Evolutionary conservation across 2,329 filamentous ascomycete genomes (phyloP).

Genomic region (Penicillium sp.): DNA sequence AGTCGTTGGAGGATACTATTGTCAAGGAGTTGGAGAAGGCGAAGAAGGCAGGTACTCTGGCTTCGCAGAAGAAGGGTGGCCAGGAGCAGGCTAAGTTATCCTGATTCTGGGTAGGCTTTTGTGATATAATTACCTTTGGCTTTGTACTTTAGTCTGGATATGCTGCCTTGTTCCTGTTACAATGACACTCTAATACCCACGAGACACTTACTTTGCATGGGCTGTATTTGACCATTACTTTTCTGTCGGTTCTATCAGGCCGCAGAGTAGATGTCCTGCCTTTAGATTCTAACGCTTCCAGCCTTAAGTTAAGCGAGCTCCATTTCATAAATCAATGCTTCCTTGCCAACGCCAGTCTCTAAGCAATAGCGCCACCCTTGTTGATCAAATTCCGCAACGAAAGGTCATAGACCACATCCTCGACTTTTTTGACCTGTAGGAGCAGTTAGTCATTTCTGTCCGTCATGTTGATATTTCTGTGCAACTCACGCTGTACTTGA

Average conservation of each 20-base stretch:
- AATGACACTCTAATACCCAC: too few relatives aligned
- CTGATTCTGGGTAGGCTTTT: constrained; percentile 5
- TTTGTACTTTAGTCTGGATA: not conserved
- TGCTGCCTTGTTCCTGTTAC: not conserved
- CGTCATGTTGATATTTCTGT: not conserved
- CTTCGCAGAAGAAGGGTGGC: constrained; percentile 17
- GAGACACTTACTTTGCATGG: too few relatives aligned
- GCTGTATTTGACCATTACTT: too few relatives aligned
- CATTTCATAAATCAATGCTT: not conserved
- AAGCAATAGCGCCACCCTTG: constrained; percentile 30
- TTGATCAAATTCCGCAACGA: constrained; percentile 77
- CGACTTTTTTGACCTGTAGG: constrained; percentile 78
- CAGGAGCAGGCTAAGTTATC: constrained; percentile 23
- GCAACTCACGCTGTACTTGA: constrained; percentile 74
- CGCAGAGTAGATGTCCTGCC: too few relatives aligned
- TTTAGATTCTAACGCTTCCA: too few relatives aligned
- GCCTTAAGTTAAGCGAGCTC: not conserved
- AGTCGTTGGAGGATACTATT: constrained; percentile 68
- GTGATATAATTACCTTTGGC: too few relatives aligned
- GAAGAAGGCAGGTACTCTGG: constrained; percentile 35
- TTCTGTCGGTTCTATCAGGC: too few relatives aligned
- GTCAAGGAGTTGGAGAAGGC: constrained; percentile 63
- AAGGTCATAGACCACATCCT: constrained; percentile 95
- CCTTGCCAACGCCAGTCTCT: not conserved
- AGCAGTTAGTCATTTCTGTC: constrained; percentile 4